Evolutionary conservation across 2,329 filamentous ascomycete genomes (phyloP), one percentile per base, ranked within the genome.

Genomic region (Botrytis pseudocinerea): DNA sequence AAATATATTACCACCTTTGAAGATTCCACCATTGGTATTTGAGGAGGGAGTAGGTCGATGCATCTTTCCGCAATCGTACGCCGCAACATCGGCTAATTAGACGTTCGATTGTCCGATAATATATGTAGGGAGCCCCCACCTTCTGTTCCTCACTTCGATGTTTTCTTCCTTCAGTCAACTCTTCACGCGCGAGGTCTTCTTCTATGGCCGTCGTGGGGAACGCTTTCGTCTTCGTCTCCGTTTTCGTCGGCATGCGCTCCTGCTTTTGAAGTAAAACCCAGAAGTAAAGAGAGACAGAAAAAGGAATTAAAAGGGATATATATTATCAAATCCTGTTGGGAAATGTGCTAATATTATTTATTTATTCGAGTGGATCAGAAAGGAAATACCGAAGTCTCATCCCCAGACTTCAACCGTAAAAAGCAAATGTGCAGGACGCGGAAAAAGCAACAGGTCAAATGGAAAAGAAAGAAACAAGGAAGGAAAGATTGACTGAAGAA

Each of bases 1-100:
- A 72, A 78, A 78, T 65, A 78, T 75, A 69, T 73, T 74, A 44
- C 72, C 69, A 44, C 74, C 73, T 64, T 71, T 76, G 66, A 76
- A 77, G 46, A 76, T 48, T 35, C 75, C 76, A 65, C 69, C 73
- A 70, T 74, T 73, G 35, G 73, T 69, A 42, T 70, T 68, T 57
- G 65, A 74, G 57, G 61, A 40, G 61, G 61, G 40, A 35, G 73
- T 73, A 70, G 69, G 32, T 60, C 70, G 70, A 62, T 76, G 74
- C 76, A 77, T 77, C 38, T n/a, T 61, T 57, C 60, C 69, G 59
- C 44, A 35, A 44, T 28, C 22, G 7, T 46, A 48, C 48, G 46
- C 70, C 70, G 60, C 68, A 72, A 69, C 40, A 64, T 72, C 70
- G 70, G 70, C 40, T 72, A 72, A 69, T 46, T 46, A 61, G 42